Conservation (phyloP, 257 asterid species). For the Solanum peruvianum region DNA sequence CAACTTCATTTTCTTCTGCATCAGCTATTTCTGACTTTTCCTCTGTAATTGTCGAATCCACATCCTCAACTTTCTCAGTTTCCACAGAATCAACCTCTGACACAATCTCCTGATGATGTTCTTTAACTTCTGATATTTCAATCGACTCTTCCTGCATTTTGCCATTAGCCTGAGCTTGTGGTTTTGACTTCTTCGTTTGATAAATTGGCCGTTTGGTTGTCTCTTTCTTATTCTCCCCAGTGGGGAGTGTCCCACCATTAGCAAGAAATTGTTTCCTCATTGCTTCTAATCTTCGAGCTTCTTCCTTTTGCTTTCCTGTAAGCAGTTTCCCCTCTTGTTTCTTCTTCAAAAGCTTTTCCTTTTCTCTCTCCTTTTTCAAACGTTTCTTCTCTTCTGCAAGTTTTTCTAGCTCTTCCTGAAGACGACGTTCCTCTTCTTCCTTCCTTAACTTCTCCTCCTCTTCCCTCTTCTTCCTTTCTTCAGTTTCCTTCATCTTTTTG, state of each 20-base stretch:
- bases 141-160: conserved; percentile 28
- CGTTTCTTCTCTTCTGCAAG: conserved; percentile 85
- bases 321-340: conserved; percentile 78
- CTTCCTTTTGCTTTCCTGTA: conserved; percentile 90
- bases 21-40: conserved; percentile 26
- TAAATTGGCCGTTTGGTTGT: conserved; percentile 69
- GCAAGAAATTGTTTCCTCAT: conserved; percentile 81
- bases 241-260: conserved; percentile 33
- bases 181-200: conserved; percentile 66
- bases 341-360: conserved; percentile 73
- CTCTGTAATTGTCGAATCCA: conserved; percentile 9
- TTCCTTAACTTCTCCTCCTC: conserved; percentile 74
- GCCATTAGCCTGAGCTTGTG: conserved; percentile 59
- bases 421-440: conserved; percentile 86
- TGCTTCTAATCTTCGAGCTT: conserved; percentile 81
- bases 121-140: conserved; percentile 32
- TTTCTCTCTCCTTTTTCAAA: conserved; percentile 78
- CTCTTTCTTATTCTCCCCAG: conserved; percentile 41
- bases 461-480: conserved; percentile 69
- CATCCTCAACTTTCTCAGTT: conserved; percentile 19
- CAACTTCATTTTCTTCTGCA: conserved; percentile 45
- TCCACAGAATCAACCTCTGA: conserved; percentile 29
- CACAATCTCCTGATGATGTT: conserved; percentile 22
- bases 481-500: conserved; percentile 62
- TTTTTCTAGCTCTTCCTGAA: conserved; percentile 64